Base-by-base conservation (phyloP, 768 basidiomycete genomes). In the Tephrocybe sp. region DNA sequence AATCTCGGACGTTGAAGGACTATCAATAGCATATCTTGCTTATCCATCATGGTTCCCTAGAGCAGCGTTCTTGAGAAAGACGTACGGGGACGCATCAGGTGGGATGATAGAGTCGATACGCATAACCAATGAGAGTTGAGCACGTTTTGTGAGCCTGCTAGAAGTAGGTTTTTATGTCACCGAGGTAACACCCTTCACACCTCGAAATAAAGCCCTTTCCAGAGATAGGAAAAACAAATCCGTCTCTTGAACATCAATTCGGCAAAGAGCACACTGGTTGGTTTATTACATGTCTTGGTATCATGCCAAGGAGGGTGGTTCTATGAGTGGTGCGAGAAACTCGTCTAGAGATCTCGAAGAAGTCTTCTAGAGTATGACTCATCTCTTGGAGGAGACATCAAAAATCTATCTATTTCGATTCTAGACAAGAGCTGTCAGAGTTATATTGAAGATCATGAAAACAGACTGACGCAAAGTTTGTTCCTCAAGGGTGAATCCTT, bases 401-500 rank as follows among this genome's bases (percentile, higher is more conserved):
- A 37, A 37, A 19, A n/a, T 7, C 16, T 3, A 21, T 37, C 9
- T 8, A 19, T 37, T n/a, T 19, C 16, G 16, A 18, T 3, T 37
- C 36, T 21, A 19, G n/a, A 37, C 6, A 7, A 37, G 18, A 19
- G 5, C 21, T 12, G 36, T 37, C 36, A 37, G 36, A 19, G 18
- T 6, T 5, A 6, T 37, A 18, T 18, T 16, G 13, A 19, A n/a
- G 26, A 7, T 5, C 18, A 24, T 30, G 9, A 12, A 18, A 15
- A 19, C n/a, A 18, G 36, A 12, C 36, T 37, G 18, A 37, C 36
- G n/a, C 7, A 6, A n/a, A 5, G 6, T 35, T 37, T 5, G 36
- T 30, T 22, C 19, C 19, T 57, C 42, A 60, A 21, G 59, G 56
- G 41, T 58, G 59, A 9, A 53, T 47, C 42, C 60, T 36, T 44